Evolutionary conservation across 148 eudicot species (phyloP).

Genomic region (Amaranthus palmeri): DNA sequence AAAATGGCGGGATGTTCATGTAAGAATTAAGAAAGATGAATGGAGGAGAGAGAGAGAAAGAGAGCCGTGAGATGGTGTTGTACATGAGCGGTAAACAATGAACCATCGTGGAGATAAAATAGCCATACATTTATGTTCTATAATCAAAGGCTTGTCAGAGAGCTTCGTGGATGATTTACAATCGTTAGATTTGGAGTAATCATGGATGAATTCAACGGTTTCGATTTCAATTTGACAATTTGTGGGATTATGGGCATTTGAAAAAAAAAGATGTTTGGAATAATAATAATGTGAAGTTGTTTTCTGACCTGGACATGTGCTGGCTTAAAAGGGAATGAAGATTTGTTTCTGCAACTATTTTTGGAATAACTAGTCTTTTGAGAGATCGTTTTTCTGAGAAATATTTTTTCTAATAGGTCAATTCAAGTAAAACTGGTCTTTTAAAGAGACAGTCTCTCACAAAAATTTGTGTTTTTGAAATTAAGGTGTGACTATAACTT

Average conservation of each 20-base stretch:
- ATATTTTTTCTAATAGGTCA: too few species aligned
- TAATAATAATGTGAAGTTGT: neutral
- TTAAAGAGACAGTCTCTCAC: too few species aligned
- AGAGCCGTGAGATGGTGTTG: constrained; percentile 41
- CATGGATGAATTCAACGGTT: neutral
- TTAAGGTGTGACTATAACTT: too few species aligned
- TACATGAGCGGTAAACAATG: constrained; percentile 28
- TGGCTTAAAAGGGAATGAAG: neutral
- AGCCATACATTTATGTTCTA: constrained; percentile 42
- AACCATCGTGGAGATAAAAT: constrained; percentile 57
- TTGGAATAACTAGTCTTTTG: too few species aligned
- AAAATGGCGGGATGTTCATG: constrained; percentile 50
- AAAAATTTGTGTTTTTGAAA: too few species aligned
- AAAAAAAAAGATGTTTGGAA: neutral
- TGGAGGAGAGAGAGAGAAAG: constrained; percentile 6
- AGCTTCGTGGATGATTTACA: constrained; percentile 36
- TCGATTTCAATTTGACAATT: neutral
- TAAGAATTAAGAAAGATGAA: neutral
- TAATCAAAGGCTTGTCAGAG: constrained; percentile 53
- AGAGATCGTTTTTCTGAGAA: too few species aligned
- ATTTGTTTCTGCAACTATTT: too few species aligned
- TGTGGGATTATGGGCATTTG: constrained; percentile 6
- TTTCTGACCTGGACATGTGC: constrained; percentile 14
- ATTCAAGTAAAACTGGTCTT: too few species aligned
- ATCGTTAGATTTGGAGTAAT: constrained; percentile 22